Evolutionary conservation across 441 rosid species (phyloP), one percentile per base, ranked within the genome.

Genomic region (Brassica hybrid): DNA sequence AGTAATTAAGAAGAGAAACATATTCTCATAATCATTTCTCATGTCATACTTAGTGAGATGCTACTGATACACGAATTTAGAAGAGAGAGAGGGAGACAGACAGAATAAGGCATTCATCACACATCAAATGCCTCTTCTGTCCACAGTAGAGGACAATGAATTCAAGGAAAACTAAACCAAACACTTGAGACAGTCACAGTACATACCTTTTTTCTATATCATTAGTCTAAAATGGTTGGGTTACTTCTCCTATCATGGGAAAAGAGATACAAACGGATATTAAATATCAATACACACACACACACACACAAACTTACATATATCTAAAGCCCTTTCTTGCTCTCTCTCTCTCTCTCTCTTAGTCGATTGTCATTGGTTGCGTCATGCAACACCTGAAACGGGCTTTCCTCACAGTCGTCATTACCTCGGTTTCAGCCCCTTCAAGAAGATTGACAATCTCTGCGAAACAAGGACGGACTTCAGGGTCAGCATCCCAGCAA

Each of bases 401-500:
- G 21, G 99, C 99, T 86, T 91, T 93, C 67, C 99, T 93, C 65
- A 93, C 94, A 2, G 90, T 88, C 3, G 97, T 93, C 90, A 93
- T 78, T 75, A 94, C 85, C 86, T 93, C 97, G 1, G 88, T 87
- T 80, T 91, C 91, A 8, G 99, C 99, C 56, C 82, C 75, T 85
- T 94, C 94, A 0, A 94, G 95, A 90, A 92, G 91, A 60, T 82
- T 86, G 76, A 94, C 94, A 70, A 94, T 79, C 68, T 90, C 98
- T 1, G 91, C 74, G 76, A 94, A 94, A 66, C 97, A 83, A 17
- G 98, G 99, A 58, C 98, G 93, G 16, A 92, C 90, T 83, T 93
- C 97, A 11, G 99, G 98, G 83, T 93, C 84, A 14, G 88, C 80
- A 74, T 94, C 99, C 98, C 98, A 94, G 89, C 99, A 94, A 72